Conservation (phyloP, 2,329 filamentous ascomycete species). For the Triangularia verruculosa region DNA sequence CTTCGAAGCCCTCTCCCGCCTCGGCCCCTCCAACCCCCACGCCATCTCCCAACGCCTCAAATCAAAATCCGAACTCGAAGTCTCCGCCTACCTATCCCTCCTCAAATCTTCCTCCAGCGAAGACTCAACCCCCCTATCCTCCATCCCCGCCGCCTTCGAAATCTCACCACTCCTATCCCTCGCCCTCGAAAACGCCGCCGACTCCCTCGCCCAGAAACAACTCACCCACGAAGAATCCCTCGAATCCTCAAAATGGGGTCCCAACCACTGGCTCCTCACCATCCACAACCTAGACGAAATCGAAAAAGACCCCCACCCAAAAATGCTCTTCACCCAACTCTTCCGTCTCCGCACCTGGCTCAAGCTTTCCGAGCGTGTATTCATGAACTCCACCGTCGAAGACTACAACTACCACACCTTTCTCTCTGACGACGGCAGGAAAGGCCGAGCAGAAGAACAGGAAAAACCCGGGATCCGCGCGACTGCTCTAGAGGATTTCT, state of each 20-base stretch:
- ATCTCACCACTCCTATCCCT: conserved; percentile 63
- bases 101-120: conserved; percentile 49
- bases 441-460: not conserved
- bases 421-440: conserved; percentile 45
- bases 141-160: conserved; percentile 69
- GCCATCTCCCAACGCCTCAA: conserved; percentile 62
- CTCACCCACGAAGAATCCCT: conserved; percentile 58
- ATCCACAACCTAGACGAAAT: not conserved
- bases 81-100: conserved; percentile 64
- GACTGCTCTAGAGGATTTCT: conserved; percentile 74
- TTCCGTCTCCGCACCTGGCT: conserved; percentile 62
- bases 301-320: conserved; percentile 32
- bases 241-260: conserved; percentile 60
- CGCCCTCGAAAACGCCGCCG: conserved; percentile 66
- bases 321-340: conserved; percentile 48
- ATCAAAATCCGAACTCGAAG: conserved; percentile 72
- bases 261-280: conserved; percentile 55
- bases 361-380: conserved; percentile 60
- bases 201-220: conserved; percentile 62
- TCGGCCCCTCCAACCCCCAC: conserved; percentile 60
- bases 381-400: conserved; percentile 67
- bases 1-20: conserved; percentile 61
- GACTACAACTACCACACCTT: conserved; percentile 67
- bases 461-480: conserved; percentile 65
- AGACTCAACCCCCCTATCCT: conserved; percentile 27